These are phyloP conservation scores for Chytriomyces sp. DNA, from an alignment of 192 early-diverging fungal genomes.

Conservation along the genomic window DNA sequence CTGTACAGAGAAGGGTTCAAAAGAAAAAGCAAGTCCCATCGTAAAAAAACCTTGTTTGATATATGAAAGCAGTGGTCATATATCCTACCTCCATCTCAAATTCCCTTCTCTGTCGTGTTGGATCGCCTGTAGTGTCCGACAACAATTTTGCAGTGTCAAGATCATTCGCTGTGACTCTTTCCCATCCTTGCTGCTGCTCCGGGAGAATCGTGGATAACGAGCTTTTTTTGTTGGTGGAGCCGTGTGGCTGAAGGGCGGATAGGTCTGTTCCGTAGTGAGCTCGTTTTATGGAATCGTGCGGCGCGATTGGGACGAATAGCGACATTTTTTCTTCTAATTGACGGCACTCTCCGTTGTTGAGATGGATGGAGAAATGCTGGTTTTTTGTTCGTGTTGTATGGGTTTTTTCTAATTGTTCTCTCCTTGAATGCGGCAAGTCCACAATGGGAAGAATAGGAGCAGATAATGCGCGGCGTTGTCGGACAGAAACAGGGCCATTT, in stretches of 20 bases:
- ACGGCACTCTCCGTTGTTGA: background rate
- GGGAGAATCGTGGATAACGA: background rate
- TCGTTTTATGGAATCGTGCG: background rate
- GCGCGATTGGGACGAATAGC: background rate
- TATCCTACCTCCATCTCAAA: constrained; percentile 15
- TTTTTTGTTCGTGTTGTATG: background rate
- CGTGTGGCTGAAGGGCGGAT: constrained; percentile 1
- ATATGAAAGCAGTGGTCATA: no score
- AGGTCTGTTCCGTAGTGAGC: constrained; percentile 11
- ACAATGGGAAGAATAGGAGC: no score
- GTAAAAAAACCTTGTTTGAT: background rate
- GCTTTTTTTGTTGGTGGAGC: background rate
- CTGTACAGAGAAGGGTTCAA: background rate
- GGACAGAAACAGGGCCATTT: no score
- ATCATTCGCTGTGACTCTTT: constrained; percentile 1
- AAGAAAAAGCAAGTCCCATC: background rate
- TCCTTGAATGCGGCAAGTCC: background rate
- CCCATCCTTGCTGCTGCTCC: constrained; percentile 5
- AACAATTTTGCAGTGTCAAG: background rate
- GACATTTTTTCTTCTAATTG: constrained; percentile 21
- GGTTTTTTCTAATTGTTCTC: background rate
- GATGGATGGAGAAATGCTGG: background rate
- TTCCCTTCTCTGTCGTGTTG: background rate
- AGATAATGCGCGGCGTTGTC: no score
- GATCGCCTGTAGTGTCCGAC: background rate